Base-by-base conservation (phyloP, 2,329 filamentous ascomycete genomes). In the Chalaropsis thielavioides region DNA sequence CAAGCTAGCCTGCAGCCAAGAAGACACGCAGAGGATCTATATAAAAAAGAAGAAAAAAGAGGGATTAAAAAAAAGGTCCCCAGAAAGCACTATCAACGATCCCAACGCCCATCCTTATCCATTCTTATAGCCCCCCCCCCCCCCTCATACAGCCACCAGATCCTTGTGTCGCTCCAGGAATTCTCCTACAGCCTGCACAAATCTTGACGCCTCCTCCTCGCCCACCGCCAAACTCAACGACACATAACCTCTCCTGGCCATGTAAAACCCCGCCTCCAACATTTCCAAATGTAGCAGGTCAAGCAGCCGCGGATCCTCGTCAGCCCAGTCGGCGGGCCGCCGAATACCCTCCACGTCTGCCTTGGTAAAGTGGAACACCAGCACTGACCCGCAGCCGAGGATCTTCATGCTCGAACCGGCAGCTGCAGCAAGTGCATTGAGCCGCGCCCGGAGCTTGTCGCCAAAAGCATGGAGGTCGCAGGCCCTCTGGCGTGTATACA, bases 271-370 rank as follows among this genome's bases (percentile, higher is more conserved):
- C 11, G 73, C 71, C 61, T 78, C 73, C 58, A 79, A 66, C 75
- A 79, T 78, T 65, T 79, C 75, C n/a, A 76, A 74, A 74, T 77
- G 78, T 65, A 79, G 77, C 1, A 80, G 68, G 41, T 77, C 74
- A 62, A 74, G 74, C 35, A 79, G 63, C 27, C 56, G 10, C 0
- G 22, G 13, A 27, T 66, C 61, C 38, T 63, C 65, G n/a, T 63
- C 62, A 22, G 49, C 51, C 62, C 51, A 63, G 38, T 64, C 65
- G 15, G n/a, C 35, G n/a, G 65, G 65, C 19, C 71, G 70, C 22
- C 64, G 60, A 3, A 71, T 66, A 60, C 76, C 73, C 19, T 72
- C 70, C 3, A 75, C 68, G 17, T 74, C 72, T 2, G 68, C 71
- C 11, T 72, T 69, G 0, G 74, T 72, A 56, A 77, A 76, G 67